Percentiles rank a stretch among this genome's conserved stretches.
Conservation (phyloP, 1,284 basidiomycete species). For the Boletus chippewaensis region DNA sequence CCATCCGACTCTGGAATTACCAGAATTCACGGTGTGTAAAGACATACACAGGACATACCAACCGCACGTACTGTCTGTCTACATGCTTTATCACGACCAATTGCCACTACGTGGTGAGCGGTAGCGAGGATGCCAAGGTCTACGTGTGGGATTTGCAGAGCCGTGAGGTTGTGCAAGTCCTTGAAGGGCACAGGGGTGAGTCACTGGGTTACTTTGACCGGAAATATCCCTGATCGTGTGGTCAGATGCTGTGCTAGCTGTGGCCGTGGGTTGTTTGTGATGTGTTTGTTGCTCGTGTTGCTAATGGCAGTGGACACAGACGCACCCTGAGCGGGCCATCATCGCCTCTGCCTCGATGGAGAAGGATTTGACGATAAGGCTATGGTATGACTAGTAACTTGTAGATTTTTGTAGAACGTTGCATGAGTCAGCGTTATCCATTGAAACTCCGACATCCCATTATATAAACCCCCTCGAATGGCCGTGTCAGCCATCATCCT, state of each 20-base stretch:
- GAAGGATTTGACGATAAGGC: conserved; percentile 71
- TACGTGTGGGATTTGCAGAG: conserved; percentile 91
- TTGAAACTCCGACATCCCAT: conserved; percentile 24
- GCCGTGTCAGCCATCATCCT: not conserved
- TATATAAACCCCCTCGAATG: conserved; percentile 21
- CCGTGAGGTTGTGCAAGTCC: conserved; percentile 63
- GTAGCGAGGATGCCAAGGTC: conserved; percentile 85
- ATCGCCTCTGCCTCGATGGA: conserved; percentile 83
- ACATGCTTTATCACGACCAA: conserved; percentile 54
- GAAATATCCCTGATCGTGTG: conserved; percentile 6
- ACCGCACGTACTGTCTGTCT: conserved; percentile 71
- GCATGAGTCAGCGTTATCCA: conserved; percentile 5
- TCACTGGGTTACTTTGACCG: conserved; percentile 1
- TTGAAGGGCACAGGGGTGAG: conserved; percentile 78
- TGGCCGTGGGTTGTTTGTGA: conserved; percentile 49
- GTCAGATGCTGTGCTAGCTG: conserved; percentile 65
- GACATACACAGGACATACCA: conserved; percentile 81
- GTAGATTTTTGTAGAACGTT: conserved; percentile 6
- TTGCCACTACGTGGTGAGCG: conserved; percentile 70
- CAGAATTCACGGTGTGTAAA: conserved; percentile 90
- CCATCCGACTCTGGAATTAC: conserved; percentile 91
- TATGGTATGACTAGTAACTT: conserved; percentile 56
- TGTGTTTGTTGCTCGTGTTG: not conserved
- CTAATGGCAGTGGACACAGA: conserved; percentile 37
- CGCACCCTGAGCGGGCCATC: conserved; percentile 63